Evolutionary conservation across 768 basidiomycete species (phyloP).

Genomic region (Hemileccinum rubropunctum): DNA sequence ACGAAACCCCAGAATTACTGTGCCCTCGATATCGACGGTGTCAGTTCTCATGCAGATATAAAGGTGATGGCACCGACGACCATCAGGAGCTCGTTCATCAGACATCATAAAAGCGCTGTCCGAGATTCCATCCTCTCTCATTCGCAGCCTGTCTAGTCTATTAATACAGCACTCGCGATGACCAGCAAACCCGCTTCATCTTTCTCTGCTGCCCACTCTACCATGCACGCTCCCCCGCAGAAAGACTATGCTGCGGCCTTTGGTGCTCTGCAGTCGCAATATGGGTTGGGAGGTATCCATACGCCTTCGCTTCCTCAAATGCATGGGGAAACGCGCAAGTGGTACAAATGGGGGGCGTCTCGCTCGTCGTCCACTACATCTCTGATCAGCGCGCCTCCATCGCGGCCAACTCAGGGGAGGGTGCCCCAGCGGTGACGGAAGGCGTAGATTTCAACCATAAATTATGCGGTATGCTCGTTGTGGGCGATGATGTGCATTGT

Average conservation of each 20-base stretch:
- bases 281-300: slow-evolving; percentile 14
- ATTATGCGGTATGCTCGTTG: no score
- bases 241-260: slow-evolving; percentile 26
- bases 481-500: not conserved
- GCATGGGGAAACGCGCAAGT: slow-evolving; percentile 7
- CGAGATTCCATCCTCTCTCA: not conserved
- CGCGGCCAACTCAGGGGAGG: not conserved
- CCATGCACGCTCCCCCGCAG: slow-evolving; percentile 5
- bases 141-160: not conserved
- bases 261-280: slow-evolving; percentile 18
- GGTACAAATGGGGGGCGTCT: slow-evolving; percentile 18
- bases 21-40: no score
- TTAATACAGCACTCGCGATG: not conserved
- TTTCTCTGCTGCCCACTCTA: not conserved
- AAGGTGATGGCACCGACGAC: no score
- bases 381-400: not conserved
- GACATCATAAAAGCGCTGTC: no score
- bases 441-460: not conserved
- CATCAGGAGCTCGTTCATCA: no score
- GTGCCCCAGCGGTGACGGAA: not conserved
- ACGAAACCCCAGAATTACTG: no score
- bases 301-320: slow-evolving; percentile 1
- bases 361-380: slow-evolving; percentile 16
- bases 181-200: not conserved
- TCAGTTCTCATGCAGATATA: no score